These are phyloP conservation scores for Microsporum audouinii DNA, from an alignment of 2,329 filamentous ascomycete species.

Conservation along the genomic window DNA sequence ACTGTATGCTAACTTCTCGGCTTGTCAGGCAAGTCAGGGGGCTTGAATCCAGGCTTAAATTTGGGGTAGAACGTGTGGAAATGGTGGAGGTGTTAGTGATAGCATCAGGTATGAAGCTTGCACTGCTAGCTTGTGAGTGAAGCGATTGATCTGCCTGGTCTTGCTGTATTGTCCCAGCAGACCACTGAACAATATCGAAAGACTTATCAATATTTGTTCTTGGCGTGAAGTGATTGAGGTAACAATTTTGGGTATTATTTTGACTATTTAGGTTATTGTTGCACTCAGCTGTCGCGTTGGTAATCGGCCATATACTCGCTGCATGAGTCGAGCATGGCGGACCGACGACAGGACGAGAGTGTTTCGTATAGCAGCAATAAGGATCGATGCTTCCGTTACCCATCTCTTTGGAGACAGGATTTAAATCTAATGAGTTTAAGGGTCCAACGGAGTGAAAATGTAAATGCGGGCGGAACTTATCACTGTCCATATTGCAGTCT, in stretches of 20 bases:
- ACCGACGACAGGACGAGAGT: not conserved
- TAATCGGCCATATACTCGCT: conserved; percentile 2
- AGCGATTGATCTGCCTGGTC: conserved; percentile 2
- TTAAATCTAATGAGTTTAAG: not conserved
- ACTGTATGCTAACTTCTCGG: conserved; percentile 25
- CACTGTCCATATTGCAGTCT: not conserved
- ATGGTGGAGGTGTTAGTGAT: not conserved
- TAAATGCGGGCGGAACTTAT: not conserved
- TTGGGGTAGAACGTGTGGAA: conserved; percentile 9
- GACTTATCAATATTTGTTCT: not conserved
- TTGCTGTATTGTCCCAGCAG: not conserved
- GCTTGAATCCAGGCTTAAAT: conserved; percentile 12
- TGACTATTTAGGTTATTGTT: not conserved
- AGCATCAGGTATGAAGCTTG: not conserved
- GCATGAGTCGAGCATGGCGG: conserved; percentile 5
- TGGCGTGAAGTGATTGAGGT: not conserved
- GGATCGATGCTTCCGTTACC: not conserved
- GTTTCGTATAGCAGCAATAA: not conserved
- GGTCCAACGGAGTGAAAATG: not conserved
- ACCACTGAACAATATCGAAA: not conserved
- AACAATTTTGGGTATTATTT: not conserved
- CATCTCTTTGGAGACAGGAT: not conserved
- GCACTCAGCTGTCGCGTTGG: conserved; percentile 4
- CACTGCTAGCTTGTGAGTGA: not conserved
- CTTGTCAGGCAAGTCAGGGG: conserved; percentile 29